Conservation (phyloP, 495 filamentous ascomycete genomes). For the Cudoniella acicularis region DNA sequence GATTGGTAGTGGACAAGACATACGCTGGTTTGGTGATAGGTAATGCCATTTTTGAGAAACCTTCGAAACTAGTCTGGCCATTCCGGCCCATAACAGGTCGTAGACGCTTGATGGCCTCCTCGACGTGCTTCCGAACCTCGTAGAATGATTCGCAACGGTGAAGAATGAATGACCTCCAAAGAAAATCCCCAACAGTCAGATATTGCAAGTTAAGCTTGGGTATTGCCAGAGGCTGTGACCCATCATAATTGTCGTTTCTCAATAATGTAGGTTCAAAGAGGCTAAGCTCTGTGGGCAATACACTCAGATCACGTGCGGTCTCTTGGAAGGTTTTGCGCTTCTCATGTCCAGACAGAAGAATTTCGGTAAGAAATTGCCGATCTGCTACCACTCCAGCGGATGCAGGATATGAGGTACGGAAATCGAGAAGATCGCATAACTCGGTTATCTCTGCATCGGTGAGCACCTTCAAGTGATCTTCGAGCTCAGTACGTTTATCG, state of each 20-base stretch:
- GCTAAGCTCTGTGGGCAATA: constrained; percentile 77
- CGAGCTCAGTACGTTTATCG: constrained; percentile 71
- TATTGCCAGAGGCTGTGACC: constrained; percentile 82
- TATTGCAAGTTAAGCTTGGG: constrained; percentile 97
- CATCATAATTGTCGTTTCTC: constrained; percentile 85
- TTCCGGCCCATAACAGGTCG: constrained; percentile 61
- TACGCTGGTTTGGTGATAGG: constrained; percentile 75
- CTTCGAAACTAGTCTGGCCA: constrained; percentile 68
- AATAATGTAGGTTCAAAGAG: constrained; percentile 85
- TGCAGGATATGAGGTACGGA: constrained; percentile 77
- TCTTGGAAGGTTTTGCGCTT: constrained; percentile 82
- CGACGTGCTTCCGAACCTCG: constrained; percentile 87
- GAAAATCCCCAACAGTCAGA: constrained; percentile 88
- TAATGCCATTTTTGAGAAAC: constrained; percentile 89
- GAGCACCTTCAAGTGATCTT: constrained; percentile 69
- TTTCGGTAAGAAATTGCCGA: constrained; percentile 69
- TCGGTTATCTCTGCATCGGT: constrained; percentile 67
- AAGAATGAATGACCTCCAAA: constrained; percentile 87
- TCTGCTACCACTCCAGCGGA: constrained; percentile 57
- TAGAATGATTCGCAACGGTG: constrained; percentile 92
- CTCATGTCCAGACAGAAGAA: constrained; percentile 74
- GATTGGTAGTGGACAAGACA: constrained; percentile 27
- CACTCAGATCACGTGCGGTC: constrained; percentile 59
- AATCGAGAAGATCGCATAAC: constrained; percentile 66
- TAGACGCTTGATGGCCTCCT: constrained; percentile 73